Percentiles rank a stretch among this genome's conserved stretches.
These are phyloP conservation scores for Paramecium sonneborni DNA, from an alignment of 73 alveolate species.

Conservation along the genomic window DNA sequence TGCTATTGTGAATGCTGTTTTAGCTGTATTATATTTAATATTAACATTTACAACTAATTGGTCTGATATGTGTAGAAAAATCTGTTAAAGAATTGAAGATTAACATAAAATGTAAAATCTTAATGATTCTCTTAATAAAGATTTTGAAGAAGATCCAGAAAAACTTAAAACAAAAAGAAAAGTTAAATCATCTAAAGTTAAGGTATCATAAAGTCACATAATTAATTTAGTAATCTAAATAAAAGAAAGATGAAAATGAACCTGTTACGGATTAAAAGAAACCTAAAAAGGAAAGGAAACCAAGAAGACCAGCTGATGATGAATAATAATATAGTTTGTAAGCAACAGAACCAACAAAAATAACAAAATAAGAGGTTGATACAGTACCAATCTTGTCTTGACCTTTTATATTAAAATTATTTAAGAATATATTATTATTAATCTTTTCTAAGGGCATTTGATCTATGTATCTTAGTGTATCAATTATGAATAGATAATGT, in stretches of 20 bases:
- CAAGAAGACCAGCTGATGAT: background rate
- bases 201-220: background rate
- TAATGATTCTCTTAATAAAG: background rate
- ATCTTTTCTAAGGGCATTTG: background rate
- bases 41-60: conserved; percentile 17
- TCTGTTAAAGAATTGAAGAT: background rate
- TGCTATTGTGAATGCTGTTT: conserved; percentile 14
- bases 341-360: background rate
- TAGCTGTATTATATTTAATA: background rate
- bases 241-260: background rate
- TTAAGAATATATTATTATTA: background rate
- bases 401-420: background rate
- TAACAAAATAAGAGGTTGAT: background rate
- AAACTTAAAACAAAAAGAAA: background rate
- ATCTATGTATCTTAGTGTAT: background rate
- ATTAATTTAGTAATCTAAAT: background rate
- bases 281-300: background rate
- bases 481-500: background rate
- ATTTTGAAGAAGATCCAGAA: background rate
- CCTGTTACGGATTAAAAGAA: background rate
- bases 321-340: background rate
- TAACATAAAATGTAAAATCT: conserved; percentile 29
- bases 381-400: background rate
- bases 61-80: background rate
- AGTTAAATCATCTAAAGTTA: background rate